Base-by-base conservation (phyloP, 148 eudicot species). In the Talinum fruticosum region DNA sequence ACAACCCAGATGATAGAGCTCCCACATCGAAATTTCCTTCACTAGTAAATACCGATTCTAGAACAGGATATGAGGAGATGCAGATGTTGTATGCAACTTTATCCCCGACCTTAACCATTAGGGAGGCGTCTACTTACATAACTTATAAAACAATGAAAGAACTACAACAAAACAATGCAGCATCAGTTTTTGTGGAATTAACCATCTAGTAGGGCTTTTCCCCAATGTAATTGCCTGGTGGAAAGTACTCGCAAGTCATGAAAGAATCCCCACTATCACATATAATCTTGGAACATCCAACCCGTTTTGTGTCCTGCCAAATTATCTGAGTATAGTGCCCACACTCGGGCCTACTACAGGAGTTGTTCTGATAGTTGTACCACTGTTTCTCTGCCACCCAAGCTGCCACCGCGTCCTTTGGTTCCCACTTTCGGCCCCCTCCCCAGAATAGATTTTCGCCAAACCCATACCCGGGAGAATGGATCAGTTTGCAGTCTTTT, bases 361-460 rank as follows among this genome's bases (percentile, higher is more conserved):
- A 64, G 61, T 81, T 76, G 45, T 37, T 53, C 41, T 2, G 2
- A 18, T 81, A 81, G 49, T 76, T 76, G 19, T 81, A 81, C 83
- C 83, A 81, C 67, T 76, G 66, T 77, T 81, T 81, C 35, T 81
- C 83, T 23, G 76, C 83, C n/a, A 81, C 77, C 83, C 83, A 81
- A 12, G 73, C 77, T 19, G 72, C 72, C 5, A 81, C 77, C 16
- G 83, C 77, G 16, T 81, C 77, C 71, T 66, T 71, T 2, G 77
- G 77, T 28, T 8, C 67, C 83, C 80, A 71, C 21, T 36, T 23
- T 16, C 18, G 28, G 51, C 76, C 80, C 24, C 66, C 24, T 29
- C 80, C 80, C 77, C 77, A 76, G n/a, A 81, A 81, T 44, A 81
- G 16, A 38, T 76, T 76, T 66, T 81, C 83, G 34, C 83, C 83